Evolutionary conservation across 169 alveolate genomes (phyloP), one percentile per base, ranked within the genome.

Genomic region (Perkinsus marinus): DNA sequence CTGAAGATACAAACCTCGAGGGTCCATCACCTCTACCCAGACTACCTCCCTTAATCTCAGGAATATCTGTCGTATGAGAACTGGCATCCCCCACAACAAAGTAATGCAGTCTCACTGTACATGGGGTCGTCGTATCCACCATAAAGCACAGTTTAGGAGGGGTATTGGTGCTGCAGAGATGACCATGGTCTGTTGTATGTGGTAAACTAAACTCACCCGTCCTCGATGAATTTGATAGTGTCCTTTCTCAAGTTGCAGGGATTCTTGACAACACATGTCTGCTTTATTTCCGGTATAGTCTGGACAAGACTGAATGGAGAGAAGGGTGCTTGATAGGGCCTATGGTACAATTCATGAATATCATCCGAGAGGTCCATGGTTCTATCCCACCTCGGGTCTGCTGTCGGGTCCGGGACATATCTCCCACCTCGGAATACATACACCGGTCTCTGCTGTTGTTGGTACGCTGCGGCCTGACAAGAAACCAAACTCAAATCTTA

Each of bases 201-300:
- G 36, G 0, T 68, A 7, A 39, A 30, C 68, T 89, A 16, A 39
- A 30, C 90, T 17, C 39, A 26, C 43, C 68, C 91, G 36, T 39
- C 68, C 6, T 57, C 79, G 26, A 57, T 57, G 79, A 57, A 26
- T 26, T 57, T 30, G 68, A 92, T 91, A 6, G 93, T 68, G 43
- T 43, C 39, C 89, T 92, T 92, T 38, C 26, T 34, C 36, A 92
- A 34, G 92, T 92, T 92, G 89, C 91, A 89, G 17, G 94, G 94
- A 47, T 92, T 92, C 43, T 79, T 68, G 34, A 92, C 92, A 16
- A 92, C 92, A 39, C 92, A 92, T 0, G 94, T 92, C 93, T 90
- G 90, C 92, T 92, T 91, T 5, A 92, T 39, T 68, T 90, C 36
- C 90, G 92, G 79, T 57, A 57, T 57, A 13, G 30, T 57, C 79